Base-by-base conservation (phyloP, 2,329 filamentous ascomycete species). In the Bipolaris sorokiniana region DNA sequence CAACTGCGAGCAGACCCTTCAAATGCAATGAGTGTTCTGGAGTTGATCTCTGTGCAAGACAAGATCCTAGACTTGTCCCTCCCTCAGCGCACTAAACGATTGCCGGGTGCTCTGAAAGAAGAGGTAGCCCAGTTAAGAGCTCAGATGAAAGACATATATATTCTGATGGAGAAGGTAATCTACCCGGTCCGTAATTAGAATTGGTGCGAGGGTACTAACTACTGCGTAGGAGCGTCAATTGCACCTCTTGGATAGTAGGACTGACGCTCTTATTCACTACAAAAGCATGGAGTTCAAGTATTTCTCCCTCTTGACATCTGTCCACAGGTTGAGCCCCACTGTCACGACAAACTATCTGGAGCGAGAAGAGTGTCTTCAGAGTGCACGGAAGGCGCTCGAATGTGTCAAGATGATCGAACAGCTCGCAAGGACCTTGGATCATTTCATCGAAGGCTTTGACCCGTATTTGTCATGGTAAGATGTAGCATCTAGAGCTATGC, bases 251-350 rank as follows among this genome's bases (percentile, higher is more conserved):
- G 63, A 68, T 6, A 59, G 65, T 6, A 64, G 65, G 31, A 41
- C 56, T 16, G 63, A 68, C 38, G 64, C 71, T 7, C 53, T 70
- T 5, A 63, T 73, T 20, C 70, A 75, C 28, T 75, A 69, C 69
- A 69, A 69, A 22, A 68, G 66, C 40, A 58, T 72, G 7, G 71
- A 75, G 34, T 75, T 75, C 49, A 71, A 71, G 23, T 74, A 70
- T 55, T 73, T 69, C 51, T 74, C 69, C 1, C 71, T 67, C 13
- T 48, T 75, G 23, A 71, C 71, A 7, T 65, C 70, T 3, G 70
- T 75, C 7, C 66, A 73, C 38, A 69, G 72, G 7, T 62, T 73
- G 15, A 73, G 71, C 31, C 69, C 69, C 7, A 64, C 66, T 3
- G 66, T 73, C 18, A 69, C 64, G n/a, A 69, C 67, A 1, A 61